Evolutionary conservation across 2,329 filamentous ascomycete species (phyloP), one percentile per base, ranked within the genome.

Genomic region (Chaetomium strumarium): DNA sequence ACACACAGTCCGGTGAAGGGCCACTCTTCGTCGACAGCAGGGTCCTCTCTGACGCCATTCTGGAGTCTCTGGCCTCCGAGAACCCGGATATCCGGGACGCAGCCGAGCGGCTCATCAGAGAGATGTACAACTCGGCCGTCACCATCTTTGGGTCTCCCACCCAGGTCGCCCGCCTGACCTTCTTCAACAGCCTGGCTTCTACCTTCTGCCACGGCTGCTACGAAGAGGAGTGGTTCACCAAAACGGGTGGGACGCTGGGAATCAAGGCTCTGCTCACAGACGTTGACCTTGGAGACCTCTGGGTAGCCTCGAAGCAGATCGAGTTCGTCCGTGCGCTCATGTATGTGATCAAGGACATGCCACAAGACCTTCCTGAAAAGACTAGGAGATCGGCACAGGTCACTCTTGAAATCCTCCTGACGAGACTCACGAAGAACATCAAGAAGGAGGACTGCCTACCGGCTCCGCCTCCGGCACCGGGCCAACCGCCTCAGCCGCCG

Each of bases 331-430:
- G 89, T 47, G 89, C 91, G n/a, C 75, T 99, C 51, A 85, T 96
- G 71, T 96, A 95, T 69, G 91, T 99, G 58, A 90, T 99, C 73
- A 99, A 99, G 71, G 93, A 99, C 66, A 96, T 96, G 79, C 93
- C 95, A 0, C 81, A 88, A 51, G 93, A 99, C 67, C 78, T 99
- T 1, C 92, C 95, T 1, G 90, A 95, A 52, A 91, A 86, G 64
- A 96, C 93, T 2, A 80, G 93, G 34, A 77, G 85, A 33, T 84
- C 89, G 55, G 91, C 93, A 0, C 88, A 95, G 68, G 79, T 84
- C 17, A 95, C 92, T 0, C 75, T 99, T 19, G 85, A 92, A 62
- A 78, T 88, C 39, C 80, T 97, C 30, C 76, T 96, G 33, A 77
- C 80, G 53, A 83, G 85, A 52, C 91, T 91, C 66, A 91, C 87